Evolutionary conservation across 2,329 filamentous ascomycete genomes (phyloP).

Genomic region (Blastomyces emzantsi): DNA sequence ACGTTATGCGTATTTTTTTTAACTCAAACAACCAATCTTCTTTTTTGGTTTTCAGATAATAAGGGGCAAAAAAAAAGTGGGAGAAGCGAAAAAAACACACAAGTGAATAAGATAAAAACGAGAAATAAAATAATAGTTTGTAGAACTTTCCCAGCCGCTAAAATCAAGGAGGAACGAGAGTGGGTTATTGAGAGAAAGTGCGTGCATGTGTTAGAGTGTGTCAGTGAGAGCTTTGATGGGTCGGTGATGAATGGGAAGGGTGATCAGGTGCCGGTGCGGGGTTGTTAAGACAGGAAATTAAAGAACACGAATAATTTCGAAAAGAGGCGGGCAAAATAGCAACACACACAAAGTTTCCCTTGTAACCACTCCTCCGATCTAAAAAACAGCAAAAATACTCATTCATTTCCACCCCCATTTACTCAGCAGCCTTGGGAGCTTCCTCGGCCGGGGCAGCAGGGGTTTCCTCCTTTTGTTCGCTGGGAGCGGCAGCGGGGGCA

Average conservation of each 20-base stretch:
- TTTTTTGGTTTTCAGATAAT: constrained; percentile 4
- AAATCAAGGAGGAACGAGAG: constrained; percentile 9
- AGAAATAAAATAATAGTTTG: background rate
- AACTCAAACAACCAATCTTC: background rate
- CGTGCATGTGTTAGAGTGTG: background rate
- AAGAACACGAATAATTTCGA: background rate
- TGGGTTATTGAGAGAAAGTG: constrained; percentile 5
- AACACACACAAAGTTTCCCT: constrained; percentile 10
- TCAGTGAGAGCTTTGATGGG: constrained; percentile 12
- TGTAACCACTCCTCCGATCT: constrained; percentile 17
- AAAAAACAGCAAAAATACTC: constrained; percentile 20
- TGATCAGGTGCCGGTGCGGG: background rate
- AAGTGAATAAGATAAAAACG: constrained; percentile 10
- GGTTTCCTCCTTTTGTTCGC: constrained; percentile 36
- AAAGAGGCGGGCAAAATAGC: constrained; percentile 9
- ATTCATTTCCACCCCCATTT: constrained; percentile 24
- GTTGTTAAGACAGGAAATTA: background rate
- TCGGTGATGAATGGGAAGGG: constrained; percentile 11
- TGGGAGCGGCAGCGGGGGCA: constrained; percentile 23
- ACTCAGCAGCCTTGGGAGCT: constrained; percentile 35
- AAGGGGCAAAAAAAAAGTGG: background rate
- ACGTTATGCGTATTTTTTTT: background rate
- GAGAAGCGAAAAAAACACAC: background rate
- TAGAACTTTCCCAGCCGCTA: constrained; percentile 5
- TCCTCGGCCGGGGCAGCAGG: constrained; percentile 31